Evolutionary conservation across 768 basidiomycete genomes (phyloP), one percentile per base, ranked within the genome.

Genomic region (Panellus pusillus): DNA sequence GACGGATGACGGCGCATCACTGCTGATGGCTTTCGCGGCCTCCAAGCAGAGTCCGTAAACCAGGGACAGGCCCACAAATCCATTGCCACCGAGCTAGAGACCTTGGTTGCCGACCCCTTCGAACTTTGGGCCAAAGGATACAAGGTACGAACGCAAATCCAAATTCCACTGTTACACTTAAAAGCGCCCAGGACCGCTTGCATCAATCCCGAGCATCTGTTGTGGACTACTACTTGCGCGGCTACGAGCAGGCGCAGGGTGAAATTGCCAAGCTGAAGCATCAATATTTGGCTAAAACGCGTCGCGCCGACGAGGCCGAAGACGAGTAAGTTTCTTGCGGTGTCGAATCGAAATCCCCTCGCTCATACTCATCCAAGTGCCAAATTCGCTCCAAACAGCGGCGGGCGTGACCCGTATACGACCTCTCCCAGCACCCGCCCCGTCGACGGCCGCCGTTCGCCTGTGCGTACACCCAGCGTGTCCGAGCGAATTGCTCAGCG

Each of bases 271-370:
- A 87, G 69, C 71, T 93, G 58, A 93, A 90, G 70, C 79, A 85
- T 47, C 76, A 82, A 49, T 96, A 96, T 65, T 68, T 91, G 11
- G 70, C 78, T 29, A 96, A 93, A 69, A 86, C 82, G 0, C 82
- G 91, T 49, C 81, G 82, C 37, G 93, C 94, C 14, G 94, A 97
- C 62, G 94, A 97, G 65, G 87, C 88, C 8, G 93, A 93, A 67
- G 94, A 97, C 67, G 93, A 96, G 94, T 96, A 70, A 64, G 92
- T 76, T 27, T 28, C 28, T 36, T 17, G 40, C 47, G 44, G 43
- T 54, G 58, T 40, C 47, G 36, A 51, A 52, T 63, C 40, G 39
- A 29, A 66, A 24, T 60, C 35, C 36, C 36, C 49, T 50, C 55
- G 51, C 58, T 57, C 54, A 36, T 53, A 39, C 41, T 42, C 28